These are phyloP conservation scores for Marasmius oreades DNA, from an alignment of 1,284 basidiomycete genomes.

Conservation along the genomic window DNA sequence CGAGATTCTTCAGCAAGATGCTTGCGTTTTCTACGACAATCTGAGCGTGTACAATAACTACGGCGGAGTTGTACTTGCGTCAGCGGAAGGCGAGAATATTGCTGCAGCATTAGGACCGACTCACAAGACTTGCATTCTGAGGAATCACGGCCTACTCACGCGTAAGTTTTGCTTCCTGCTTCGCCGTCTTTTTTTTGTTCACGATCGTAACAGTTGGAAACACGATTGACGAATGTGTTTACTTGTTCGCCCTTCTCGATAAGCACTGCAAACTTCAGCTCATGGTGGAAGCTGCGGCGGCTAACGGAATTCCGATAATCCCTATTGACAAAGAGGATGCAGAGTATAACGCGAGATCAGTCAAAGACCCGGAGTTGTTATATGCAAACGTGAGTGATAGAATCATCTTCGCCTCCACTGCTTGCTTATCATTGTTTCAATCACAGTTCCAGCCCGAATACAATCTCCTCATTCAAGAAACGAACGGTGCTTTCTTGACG, in stretches of 20 bases:
- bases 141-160: slow-evolving; percentile 58
- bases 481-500: slow-evolving; percentile 24
- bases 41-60: slow-evolving; percentile 42
- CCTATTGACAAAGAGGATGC: slow-evolving; percentile 24
- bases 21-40: slow-evolving; percentile 41
- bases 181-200: neutral
- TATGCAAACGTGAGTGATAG: slow-evolving; percentile 19
- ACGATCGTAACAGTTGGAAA: slow-evolving; percentile 15
- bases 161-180: neutral
- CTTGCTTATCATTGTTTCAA: neutral
- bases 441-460: slow-evolving; percentile 24
- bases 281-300: slow-evolving; percentile 37
- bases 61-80: slow-evolving; percentile 56
- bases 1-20: slow-evolving; percentile 49
- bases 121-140: slow-evolving; percentile 29
- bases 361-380: slow-evolving; percentile 18
- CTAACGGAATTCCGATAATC: slow-evolving; percentile 25
- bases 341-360: slow-evolving; percentile 18
- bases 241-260: slow-evolving; percentile 20
- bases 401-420: neutral
- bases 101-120: slow-evolving; percentile 46
- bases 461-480: slow-evolving; percentile 23
- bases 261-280: slow-evolving; percentile 44
- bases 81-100: slow-evolving; percentile 54
- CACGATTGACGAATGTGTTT: slow-evolving; percentile 23